phyloP scores from a whole-genome alignment of 345 rosid species.

The Sonneratia caseolaris region DNA sequence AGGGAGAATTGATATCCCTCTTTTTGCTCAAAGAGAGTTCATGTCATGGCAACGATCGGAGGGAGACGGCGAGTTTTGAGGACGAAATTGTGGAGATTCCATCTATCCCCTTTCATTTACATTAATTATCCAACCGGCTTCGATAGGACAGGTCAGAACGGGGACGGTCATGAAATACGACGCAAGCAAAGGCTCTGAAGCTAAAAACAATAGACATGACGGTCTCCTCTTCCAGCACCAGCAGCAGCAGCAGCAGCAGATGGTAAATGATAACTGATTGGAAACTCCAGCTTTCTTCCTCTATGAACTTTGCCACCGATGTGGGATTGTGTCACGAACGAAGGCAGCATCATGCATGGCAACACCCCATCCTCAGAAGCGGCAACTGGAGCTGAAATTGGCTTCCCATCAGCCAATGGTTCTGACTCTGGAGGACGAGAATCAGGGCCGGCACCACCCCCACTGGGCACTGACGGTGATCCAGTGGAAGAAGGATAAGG shows the following conservation, averaged over 20 bases:
- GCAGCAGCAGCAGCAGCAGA: too few species aligned
- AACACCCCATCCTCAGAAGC: not conserved
- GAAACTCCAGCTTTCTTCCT: not conserved
- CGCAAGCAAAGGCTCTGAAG: not conserved
- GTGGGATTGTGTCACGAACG: too few species aligned
- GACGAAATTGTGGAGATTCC: not conserved
- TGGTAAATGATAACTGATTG: not conserved
- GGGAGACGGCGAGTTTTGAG: not conserved
- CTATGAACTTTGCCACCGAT: not conserved
- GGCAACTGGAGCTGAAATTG: not conserved
- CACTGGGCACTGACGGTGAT: not conserved
- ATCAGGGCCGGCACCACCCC: not conserved
- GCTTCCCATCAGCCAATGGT: not conserved
- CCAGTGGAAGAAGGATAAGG: not conserved
- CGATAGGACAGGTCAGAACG: not conserved
- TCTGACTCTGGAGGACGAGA: not conserved
- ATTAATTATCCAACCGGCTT: too few species aligned
- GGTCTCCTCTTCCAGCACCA: not conserved
- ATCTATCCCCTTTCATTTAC: not conserved
- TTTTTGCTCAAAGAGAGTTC: too few species aligned
- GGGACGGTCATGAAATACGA: not conserved
- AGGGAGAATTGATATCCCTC: too few species aligned
- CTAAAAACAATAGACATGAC: not conserved
- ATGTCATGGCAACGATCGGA: not conserved
- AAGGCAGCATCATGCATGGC: not conserved